These are phyloP conservation scores for Ophiostoma sp. DNA, from an alignment of 2,329 filamentous ascomycete genomes.

Conservation along the genomic window DNA sequence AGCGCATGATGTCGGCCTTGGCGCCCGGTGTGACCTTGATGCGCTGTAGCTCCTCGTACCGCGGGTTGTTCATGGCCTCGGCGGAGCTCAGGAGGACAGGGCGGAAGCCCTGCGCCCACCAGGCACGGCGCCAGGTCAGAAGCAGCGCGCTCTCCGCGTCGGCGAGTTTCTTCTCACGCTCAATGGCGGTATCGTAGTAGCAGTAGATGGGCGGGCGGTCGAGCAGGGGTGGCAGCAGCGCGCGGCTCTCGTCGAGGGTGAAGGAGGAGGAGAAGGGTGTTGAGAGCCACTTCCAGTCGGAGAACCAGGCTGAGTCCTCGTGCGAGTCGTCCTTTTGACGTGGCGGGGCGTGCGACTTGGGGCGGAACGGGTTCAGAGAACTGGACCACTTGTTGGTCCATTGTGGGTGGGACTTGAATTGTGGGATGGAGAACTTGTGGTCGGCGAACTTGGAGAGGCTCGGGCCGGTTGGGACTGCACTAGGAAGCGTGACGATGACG, in stretches of 20 bases:
- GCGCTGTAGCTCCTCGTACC: slow-evolving; percentile 69
- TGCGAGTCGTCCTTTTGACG: slow-evolving; percentile 76
- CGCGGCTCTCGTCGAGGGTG: slow-evolving; percentile 76
- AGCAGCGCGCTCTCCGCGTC: slow-evolving; percentile 77
- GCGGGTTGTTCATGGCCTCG: slow-evolving; percentile 80
- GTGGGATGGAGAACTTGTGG: slow-evolving; percentile 52
- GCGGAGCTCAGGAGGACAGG: slow-evolving; percentile 76
- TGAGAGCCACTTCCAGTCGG: slow-evolving; percentile 85
- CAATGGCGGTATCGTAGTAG: slow-evolving; percentile 73
- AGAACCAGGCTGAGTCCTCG: slow-evolving; percentile 80
- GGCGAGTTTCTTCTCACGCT: slow-evolving; percentile 62
- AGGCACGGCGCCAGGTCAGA: slow-evolving; percentile 85
- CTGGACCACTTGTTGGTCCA: slow-evolving; percentile 47
- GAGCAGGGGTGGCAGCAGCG: slow-evolving; percentile 75
- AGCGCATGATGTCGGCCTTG: slow-evolving; percentile 72
- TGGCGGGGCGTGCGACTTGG: slow-evolving; percentile 68
- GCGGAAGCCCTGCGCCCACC: slow-evolving; percentile 92
- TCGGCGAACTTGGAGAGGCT: slow-evolving; percentile 52
- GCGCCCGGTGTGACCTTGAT: slow-evolving; percentile 61
- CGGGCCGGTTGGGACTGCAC: slow-evolving; percentile 49
- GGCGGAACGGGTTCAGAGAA: slow-evolving; percentile 65
- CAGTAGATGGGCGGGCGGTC: slow-evolving; percentile 79
- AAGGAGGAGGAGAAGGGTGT: slow-evolving; percentile 79
- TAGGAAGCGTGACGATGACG: slow-evolving; percentile 54
- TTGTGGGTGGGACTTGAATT: slow-evolving; percentile 45